Conservation (phyloP, 148 eudicot species). For the Rhododendron griersonianum region DNA sequence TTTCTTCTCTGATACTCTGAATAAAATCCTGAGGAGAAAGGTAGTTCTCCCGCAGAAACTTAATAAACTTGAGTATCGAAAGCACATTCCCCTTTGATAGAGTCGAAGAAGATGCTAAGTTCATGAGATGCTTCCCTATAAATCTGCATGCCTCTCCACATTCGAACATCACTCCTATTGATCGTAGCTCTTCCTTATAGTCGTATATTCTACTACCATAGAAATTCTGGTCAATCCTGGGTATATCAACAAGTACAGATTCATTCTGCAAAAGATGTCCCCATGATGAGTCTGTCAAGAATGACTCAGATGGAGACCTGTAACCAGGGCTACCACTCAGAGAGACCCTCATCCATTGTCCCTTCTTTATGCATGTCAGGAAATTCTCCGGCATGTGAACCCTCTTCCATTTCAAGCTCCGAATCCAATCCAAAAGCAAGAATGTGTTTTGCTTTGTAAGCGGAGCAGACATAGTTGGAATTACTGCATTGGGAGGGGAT, state of each 20-base stretch:
- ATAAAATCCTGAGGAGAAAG: slow-evolving; percentile 40
- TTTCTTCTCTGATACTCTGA: slow-evolving; percentile 24
- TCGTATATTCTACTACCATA: slow-evolving; percentile 43
- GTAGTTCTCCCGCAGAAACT: slow-evolving; percentile 28
- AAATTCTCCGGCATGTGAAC: slow-evolving; percentile 28
- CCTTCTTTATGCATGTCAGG: slow-evolving; percentile 35
- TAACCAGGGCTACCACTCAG: slow-evolving; percentile 34
- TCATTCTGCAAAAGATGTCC: slow-evolving; percentile 41
- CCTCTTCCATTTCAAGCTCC: slow-evolving; percentile 18
- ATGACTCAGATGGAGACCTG: slow-evolving; percentile 53
- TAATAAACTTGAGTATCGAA: slow-evolving; percentile 46
- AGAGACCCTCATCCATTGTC: slow-evolving; percentile 51
- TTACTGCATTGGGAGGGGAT: slow-evolving; percentile 45
- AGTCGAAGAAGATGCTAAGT: slow-evolving; percentile 26
- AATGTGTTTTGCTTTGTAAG: slow-evolving; percentile 41
- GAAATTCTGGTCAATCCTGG: slow-evolving; percentile 39
- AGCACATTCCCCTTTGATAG: slow-evolving; percentile 42
- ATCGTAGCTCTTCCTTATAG: slow-evolving; percentile 45
- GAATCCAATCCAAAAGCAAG: slow-evolving; percentile 59
- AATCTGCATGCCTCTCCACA: slow-evolving; percentile 40
- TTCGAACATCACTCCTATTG: slow-evolving; percentile 53
- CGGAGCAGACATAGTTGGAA: slow-evolving; percentile 39
- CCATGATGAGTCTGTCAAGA: slow-evolving; percentile 37
- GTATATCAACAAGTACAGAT: slow-evolving; percentile 51
- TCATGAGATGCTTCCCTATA: slow-evolving; percentile 51